phyloP scores from a whole-genome alignment of 306 rosid species.

The Cicer yamashitae region DNA sequence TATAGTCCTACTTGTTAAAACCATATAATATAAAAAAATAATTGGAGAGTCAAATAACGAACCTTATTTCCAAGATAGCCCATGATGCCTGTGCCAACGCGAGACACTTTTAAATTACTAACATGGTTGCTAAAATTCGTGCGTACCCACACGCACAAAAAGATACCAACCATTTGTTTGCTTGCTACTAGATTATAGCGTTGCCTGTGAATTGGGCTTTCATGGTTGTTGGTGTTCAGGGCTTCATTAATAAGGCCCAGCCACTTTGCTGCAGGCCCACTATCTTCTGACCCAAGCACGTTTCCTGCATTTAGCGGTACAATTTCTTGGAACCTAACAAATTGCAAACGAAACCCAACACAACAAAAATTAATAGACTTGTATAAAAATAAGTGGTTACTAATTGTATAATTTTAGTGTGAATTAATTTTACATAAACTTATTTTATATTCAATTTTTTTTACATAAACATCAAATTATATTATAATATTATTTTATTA shows the following conservation, averaged over 20 bases:
- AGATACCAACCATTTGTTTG: conserved; percentile 97
- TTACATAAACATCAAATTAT: neutral
- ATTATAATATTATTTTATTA: neutral
- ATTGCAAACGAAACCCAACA: neutral
- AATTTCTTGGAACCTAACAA: conserved; percentile 83
- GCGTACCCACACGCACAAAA: conserved; percentile 80
- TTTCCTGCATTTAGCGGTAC: conserved; percentile 91
- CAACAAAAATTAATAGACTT: neutral
- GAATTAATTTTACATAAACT: neutral
- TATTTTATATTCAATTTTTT: no score
- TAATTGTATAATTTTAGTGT: neutral
- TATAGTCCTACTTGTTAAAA: neutral
- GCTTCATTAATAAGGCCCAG: conserved; percentile 65
- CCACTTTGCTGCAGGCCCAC: conserved; percentile 83
- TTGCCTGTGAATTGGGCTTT: conserved; percentile 11
- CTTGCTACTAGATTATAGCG: conserved; percentile 66
- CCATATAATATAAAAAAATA: neutral
- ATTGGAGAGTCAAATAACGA: neutral
- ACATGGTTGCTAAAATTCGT: conserved; percentile 54
- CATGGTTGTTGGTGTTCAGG: conserved; percentile 45
- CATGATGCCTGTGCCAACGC: conserved; percentile 90
- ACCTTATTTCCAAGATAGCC: conserved; percentile 98
- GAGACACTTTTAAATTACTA: conserved; percentile 63
- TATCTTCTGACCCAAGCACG: conserved; percentile 85
- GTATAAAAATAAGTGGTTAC: neutral